Base-by-base conservation (phyloP, 2,329 filamentous ascomycete species). In the Colletotrichum filicis region DNA sequence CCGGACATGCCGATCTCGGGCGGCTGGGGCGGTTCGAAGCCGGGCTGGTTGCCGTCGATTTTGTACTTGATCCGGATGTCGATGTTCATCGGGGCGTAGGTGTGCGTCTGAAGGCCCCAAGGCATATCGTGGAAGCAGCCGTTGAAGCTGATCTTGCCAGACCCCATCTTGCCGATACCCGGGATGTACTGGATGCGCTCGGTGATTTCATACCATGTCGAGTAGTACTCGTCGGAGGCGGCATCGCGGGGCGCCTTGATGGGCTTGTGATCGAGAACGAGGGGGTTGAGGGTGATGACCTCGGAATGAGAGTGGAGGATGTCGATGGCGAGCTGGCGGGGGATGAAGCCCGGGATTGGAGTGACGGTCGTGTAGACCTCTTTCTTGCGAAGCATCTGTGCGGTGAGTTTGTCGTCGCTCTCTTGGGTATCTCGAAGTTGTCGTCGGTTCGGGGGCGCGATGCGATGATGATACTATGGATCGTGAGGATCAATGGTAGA, bases 121-220 rank as follows among this genome's bases (percentile, higher is more conserved):
- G 92, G 90, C 85, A 93, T 90, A 80, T 93, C 88, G 78, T 94
- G 92, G 79, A 94, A 94, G 78, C 91, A 92, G 73, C 90, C 92
- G 73, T 90, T 92, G 83, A 94, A 94, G 59, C 85, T 87, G 81
- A 94, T 92, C 78, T 90, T 89, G 79, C 90, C 88, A 4, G 90
- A 89, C 28, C 91, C 91, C 73, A 92, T 85, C 81, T 86, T 90
- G 76, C 92, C 92, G 68, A 93, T 83, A 42, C 92, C 92, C 0
- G 92, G 92, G 6, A 93, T 83, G 76, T 91, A 90, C 79, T 93
- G 91, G 73, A 94, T 91, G 77, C 91, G 88, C 85, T 94, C 88
- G 70, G 84, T 88, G 78, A 94, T 93, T 81, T 93, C 91, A 80
- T 94, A 94, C 92, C 92, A 94, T 35, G 92, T 92, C 74, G 90